These are phyloP conservation scores for Dictyostelium capitatum DNA, from an alignment of 78 protist species.

Conservation along the genomic window DNA sequence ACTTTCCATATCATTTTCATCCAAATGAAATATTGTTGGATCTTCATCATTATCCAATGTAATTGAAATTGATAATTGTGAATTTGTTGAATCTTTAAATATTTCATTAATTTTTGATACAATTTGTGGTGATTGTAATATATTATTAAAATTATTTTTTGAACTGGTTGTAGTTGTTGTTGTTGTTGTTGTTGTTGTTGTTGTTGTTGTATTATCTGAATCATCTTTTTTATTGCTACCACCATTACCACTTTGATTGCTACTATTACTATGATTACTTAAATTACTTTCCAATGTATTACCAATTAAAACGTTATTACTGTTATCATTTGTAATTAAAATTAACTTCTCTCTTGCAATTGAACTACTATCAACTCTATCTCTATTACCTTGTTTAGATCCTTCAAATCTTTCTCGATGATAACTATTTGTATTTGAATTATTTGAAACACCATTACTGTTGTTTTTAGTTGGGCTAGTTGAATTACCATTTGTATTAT, in stretches of 20 bases:
- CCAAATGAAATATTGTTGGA: constrained; percentile 2
- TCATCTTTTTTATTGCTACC: not conserved
- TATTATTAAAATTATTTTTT: not conserved
- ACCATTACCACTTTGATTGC: not conserved
- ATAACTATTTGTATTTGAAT: not conserved
- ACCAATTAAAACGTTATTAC: not conserved
- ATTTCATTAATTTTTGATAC: not conserved
- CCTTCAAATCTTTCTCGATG: constrained; percentile 5
- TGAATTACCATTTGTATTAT: not conserved
- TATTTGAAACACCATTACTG: not conserved
- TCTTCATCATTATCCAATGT: constrained; percentile 7
- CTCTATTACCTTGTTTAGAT: not conserved
- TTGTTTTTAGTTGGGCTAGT: not conserved
- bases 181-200: not conserved
- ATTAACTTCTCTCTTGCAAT: not conserved
- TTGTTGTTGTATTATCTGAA: not conserved
- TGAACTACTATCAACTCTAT: not conserved
- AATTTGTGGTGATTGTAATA: constrained; percentile 9
- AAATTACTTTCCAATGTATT: not conserved
- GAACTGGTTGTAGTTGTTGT: not conserved
- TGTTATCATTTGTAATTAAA: not conserved
- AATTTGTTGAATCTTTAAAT: not conserved
- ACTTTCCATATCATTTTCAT: constrained; percentile 28
- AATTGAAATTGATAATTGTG: not conserved
- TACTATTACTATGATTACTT: constrained; percentile 2